Conservation (phyloP, 768 basidiomycete genomes). For the Hericium erinaceus region DNA sequence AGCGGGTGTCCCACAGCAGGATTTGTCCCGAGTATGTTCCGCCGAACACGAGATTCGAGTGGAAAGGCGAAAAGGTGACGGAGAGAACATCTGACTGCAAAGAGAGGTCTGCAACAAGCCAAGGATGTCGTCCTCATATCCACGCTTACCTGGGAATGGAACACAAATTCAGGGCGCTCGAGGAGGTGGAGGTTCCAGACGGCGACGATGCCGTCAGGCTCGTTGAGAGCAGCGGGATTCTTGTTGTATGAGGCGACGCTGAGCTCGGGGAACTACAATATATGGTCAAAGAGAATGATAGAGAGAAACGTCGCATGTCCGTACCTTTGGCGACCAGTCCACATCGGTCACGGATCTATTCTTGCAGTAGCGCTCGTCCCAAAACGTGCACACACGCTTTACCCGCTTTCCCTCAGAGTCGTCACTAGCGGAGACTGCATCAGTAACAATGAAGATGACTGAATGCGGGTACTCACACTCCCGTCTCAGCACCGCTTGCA, state of each 20-base stretch:
- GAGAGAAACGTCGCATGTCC: slow-evolving; percentile 1
- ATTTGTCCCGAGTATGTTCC: slow-evolving; percentile 99
- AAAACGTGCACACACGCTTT: slow-evolving; percentile 91
- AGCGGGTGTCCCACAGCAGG: slow-evolving; percentile 94
- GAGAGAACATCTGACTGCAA: slow-evolving; percentile 92
- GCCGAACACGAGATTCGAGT: slow-evolving; percentile 93
- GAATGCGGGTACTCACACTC: slow-evolving; percentile 45
- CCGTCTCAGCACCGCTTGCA: slow-evolving; percentile 78
- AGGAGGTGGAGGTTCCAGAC: slow-evolving; percentile 96
- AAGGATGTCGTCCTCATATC: neutral
- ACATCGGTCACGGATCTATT: slow-evolving; percentile 93
- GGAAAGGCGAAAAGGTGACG: slow-evolving; percentile 94
- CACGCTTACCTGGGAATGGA: slow-evolving; percentile 85
- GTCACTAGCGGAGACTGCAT: slow-evolving; percentile 40
- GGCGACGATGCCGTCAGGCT: slow-evolving; percentile 94
- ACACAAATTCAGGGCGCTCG: slow-evolving; percentile 94
- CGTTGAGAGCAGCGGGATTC: slow-evolving; percentile 86
- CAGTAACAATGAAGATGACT: neutral
- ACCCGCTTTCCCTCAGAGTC: slow-evolving; percentile 86
- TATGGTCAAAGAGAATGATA: slow-evolving; percentile 1
- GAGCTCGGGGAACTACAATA: slow-evolving; percentile 81
- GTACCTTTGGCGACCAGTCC: slow-evolving; percentile 96
- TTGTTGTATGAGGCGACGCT: slow-evolving; percentile 97
- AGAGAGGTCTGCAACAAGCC: slow-evolving; percentile 9
- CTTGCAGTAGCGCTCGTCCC: slow-evolving; percentile 83